Evolutionary conservation across 768 basidiomycete genomes (phyloP), one percentile per base, ranked within the genome.

Genomic region (Pholiota molesta): DNA sequence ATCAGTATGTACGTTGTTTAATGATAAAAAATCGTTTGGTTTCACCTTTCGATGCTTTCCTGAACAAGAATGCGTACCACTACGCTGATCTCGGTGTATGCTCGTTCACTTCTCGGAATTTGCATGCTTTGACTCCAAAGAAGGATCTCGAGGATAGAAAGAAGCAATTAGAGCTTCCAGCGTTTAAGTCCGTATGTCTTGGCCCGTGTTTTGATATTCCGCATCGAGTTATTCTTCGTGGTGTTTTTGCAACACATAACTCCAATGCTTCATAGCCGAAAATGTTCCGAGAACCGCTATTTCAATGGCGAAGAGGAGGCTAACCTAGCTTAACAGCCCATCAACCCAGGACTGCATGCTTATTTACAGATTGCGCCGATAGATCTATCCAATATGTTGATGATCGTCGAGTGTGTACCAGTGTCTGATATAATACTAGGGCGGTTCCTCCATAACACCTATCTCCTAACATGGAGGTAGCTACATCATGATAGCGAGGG

Each of bases 361-460:
- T 76, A 75, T 73, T 74, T 74, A 67, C 62, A 65, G 58, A 63
- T 40, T 60, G 47, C 62, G 67, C 72, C 71, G 71, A 73, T 73
- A 69, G 61, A 72, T 70, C 62, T 58, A 21, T 35, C 47, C 26
- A 28, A 28, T 3, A 42, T 14, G 7, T 42, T 2, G 47, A 49
- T 49, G 47, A 23, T 9, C 2, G 10, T 13, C 47, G 14, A 49
- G 11, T 26, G 19, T 26, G 6, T 49, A 2, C 19, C 47, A 49
- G 19, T 26, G 47, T 49, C 47, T 14, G 21, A 23, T 49, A 31
- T 31, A 31, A 49, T 49, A 23, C 47, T 1, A 44, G 19, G 13
- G 35, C 35, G 35, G 35, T 37, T 11, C 35, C 7, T 31, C 11
- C 35, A 37, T 37, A 37, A 37, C 35, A 37, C 35, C 35, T 37